phyloP scores from a whole-genome alignment of 768 basidiomycete species.

The Cyclocybe cylindracea region DNA sequence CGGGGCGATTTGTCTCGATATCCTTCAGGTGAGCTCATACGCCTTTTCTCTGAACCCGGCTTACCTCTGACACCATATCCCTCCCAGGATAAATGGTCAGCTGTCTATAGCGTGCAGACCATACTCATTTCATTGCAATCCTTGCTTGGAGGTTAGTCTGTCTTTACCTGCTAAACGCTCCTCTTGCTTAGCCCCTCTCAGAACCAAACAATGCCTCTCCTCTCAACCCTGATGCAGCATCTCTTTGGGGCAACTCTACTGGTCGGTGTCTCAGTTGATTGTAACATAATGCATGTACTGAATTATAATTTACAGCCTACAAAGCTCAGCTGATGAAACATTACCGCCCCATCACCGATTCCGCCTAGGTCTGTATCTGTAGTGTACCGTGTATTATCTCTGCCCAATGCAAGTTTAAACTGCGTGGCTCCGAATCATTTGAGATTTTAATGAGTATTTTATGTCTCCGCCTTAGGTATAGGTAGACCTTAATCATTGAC shows the following conservation, averaged over 20 bases:
- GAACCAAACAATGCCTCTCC: constrained; percentile 95
- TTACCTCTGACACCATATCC: neutral
- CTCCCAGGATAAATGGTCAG: constrained; percentile 86
- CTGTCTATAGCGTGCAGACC: constrained; percentile 89
- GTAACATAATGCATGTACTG: constrained; percentile 3
- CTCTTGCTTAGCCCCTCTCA: constrained; percentile 23
- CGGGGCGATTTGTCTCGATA: constrained; percentile 85
- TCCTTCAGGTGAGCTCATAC: constrained; percentile 63
- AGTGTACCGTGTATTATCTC: constrained; percentile 6
- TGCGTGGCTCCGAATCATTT: constrained; percentile 7
- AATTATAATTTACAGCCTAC: constrained; percentile 48
- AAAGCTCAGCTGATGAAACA: constrained; percentile 71
- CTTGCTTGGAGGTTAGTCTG: constrained; percentile 75
- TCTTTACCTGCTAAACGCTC: neutral
- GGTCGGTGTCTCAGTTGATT: constrained; percentile 38
- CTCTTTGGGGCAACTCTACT: constrained; percentile 73
- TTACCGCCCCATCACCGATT: constrained; percentile 57
- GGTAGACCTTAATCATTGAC: too few species aligned
- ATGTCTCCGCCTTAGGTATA: neutral
- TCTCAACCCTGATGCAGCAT: constrained; percentile 83
- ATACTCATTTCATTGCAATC: constrained; percentile 88
- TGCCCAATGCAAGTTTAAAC: constrained; percentile 9
- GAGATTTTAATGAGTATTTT: neutral
- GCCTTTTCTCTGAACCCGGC: neutral
- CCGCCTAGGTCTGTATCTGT: constrained; percentile 11